Conservation (phyloP, 2,329 filamentous ascomycete species). For the Exophiala oligosperma region DNA sequence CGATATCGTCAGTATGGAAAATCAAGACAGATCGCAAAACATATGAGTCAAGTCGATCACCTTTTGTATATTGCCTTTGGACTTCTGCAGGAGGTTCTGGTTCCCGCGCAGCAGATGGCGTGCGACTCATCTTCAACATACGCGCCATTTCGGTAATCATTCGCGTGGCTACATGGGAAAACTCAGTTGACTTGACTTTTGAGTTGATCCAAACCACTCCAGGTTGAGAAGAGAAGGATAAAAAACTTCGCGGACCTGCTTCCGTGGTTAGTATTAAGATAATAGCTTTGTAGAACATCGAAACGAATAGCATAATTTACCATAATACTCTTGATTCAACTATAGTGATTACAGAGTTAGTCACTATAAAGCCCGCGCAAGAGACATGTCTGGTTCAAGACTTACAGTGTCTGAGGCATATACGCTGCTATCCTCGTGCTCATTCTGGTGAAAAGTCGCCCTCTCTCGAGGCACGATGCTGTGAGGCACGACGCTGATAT, state of each 20-base stretch:
- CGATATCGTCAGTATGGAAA: too few species aligned
- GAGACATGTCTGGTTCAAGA: not conserved
- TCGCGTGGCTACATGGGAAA: not conserved
- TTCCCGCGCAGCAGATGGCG: not conserved
- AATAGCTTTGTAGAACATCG: too few species aligned
- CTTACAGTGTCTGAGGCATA: constrained; percentile 9
- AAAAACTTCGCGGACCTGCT: constrained; percentile 9
- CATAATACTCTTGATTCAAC: constrained; percentile 12
- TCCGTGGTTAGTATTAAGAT: not conserved
- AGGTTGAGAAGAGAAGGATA: constrained; percentile 13
- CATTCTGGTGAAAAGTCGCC: not conserved
- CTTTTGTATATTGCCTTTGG: constrained; percentile 11
- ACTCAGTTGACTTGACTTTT: constrained; percentile 7
- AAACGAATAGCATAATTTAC: not conserved
- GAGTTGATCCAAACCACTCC: constrained; percentile 8
- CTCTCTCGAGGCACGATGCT: not conserved
- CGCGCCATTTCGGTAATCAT: constrained; percentile 2
- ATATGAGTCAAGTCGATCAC: not conserved
- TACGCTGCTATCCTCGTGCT: constrained; percentile 7
- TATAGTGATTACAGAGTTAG: not conserved
- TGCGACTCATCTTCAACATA: constrained; percentile 12
- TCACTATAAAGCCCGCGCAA: not conserved
- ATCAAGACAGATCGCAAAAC: too few species aligned
- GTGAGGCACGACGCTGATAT: not conserved
- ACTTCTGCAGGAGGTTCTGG: constrained; percentile 8